Evolutionary conservation across 345 rosid species (phyloP).

Genomic region (Microcos paniculata): DNA sequence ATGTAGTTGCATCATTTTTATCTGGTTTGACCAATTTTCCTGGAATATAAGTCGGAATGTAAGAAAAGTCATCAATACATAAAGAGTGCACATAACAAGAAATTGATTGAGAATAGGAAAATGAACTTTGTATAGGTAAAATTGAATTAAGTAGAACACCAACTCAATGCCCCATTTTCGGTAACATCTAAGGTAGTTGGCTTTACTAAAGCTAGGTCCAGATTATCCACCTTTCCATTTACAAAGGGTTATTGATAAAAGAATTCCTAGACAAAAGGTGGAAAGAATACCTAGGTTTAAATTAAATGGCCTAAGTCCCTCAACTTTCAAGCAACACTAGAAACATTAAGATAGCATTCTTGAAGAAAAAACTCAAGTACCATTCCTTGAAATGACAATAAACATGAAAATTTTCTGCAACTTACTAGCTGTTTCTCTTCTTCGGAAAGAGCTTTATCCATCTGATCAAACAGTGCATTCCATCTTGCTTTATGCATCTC

Average conservation of each 20-base stretch:
- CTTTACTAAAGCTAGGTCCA: background rate
- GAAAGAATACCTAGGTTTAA: background rate
- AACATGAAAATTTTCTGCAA: conserved; percentile 14
- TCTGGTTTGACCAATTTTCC: conserved; percentile 75
- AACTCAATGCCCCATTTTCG: background rate
- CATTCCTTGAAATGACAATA: background rate
- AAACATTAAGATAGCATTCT: background rate
- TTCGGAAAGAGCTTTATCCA: conserved; percentile 69
- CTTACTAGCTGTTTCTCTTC: conserved; percentile 89
- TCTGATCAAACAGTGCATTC: conserved; percentile 62
- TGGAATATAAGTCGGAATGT: conserved; percentile 33
- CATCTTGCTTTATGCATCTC: conserved; percentile 49
- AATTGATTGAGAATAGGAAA: background rate
- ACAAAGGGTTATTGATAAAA: background rate
- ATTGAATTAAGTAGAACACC: background rate
- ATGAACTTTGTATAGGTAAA: background rate
- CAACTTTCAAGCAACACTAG: background rate
- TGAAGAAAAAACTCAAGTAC: background rate
- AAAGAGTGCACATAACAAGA: background rate
- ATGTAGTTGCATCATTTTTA: conserved; percentile 70
- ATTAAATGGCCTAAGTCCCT: background rate
- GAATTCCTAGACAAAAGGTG: background rate
- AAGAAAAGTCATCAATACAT: conserved; percentile 6
- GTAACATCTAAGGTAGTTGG: background rate
- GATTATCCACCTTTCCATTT: background rate